phyloP scores from a whole-genome alignment of 805 yeast species.

The Starmerella gropengiesseri region DNA sequence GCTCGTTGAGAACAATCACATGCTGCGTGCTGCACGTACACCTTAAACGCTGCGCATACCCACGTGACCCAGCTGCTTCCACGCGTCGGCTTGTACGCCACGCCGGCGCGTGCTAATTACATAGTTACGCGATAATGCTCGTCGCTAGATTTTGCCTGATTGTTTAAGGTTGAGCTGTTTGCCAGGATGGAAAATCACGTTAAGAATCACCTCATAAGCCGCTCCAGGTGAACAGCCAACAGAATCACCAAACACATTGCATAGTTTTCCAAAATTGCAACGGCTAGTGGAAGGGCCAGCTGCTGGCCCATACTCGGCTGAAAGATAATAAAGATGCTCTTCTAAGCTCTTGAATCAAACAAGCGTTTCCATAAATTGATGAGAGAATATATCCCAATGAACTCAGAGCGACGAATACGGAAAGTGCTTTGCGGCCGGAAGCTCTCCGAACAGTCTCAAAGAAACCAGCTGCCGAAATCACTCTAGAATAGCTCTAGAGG shows the following conservation, averaged over 20 bases:
- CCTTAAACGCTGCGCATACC: too few species aligned
- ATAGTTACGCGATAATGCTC: too few species aligned
- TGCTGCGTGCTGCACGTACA: too few species aligned
- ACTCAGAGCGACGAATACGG: conserved; percentile 69
- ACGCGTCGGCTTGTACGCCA: too few species aligned
- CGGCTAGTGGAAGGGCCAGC: conserved; percentile 65
- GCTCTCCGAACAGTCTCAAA: conserved; percentile 62
- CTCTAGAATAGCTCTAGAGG: conserved; percentile 38
- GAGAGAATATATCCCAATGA: conserved; percentile 74
- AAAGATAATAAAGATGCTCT: conserved; percentile 74
- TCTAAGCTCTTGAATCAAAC: conserved; percentile 68
- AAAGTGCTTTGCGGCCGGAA: conserved; percentile 60
- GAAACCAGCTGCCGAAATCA: conserved; percentile 64
- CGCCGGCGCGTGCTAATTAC: too few species aligned
- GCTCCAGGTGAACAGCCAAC: conserved; percentile 80
- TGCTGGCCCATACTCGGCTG: conserved; percentile 56
- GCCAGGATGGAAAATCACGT: conserved; percentile 70
- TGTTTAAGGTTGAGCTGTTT: too few species aligned
- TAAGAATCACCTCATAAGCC: conserved; percentile 69
- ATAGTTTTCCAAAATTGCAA: conserved; percentile 69
- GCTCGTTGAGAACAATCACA: too few species aligned
- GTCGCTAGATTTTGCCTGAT: too few species aligned
- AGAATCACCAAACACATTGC: conserved; percentile 61
- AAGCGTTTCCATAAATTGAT: conserved; percentile 70
- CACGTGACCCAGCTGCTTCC: too few species aligned